These are phyloP conservation scores for Mycena crocata DNA, from an alignment of 768 basidiomycete species.

Conservation along the genomic window DNA sequence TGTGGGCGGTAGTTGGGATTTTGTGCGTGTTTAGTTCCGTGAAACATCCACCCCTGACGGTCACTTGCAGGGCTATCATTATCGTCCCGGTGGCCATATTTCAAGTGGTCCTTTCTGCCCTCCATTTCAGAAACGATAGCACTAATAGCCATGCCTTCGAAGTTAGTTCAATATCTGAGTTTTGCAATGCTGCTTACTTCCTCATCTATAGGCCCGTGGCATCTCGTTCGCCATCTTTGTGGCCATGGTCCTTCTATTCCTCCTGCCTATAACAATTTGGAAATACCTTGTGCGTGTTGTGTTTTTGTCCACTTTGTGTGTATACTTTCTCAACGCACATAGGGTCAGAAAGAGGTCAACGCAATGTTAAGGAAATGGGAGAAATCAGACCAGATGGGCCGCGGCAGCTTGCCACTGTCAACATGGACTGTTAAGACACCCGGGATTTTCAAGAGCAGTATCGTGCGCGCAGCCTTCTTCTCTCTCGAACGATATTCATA, in stretches of 20 bases:
- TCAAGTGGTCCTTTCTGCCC: conserved; percentile 43
- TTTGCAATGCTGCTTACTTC: background rate
- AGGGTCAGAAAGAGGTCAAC: conserved; percentile 58
- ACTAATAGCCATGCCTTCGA: conserved; percentile 22
- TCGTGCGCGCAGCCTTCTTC: conserved; percentile 43
- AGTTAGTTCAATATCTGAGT: conserved; percentile 22
- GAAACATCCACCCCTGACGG: background rate
- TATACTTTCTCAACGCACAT: background rate
- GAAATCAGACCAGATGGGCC: conserved; percentile 45
- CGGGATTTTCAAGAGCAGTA: conserved; percentile 48
- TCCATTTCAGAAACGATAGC: conserved; percentile 38
- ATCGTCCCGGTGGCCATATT: conserved; percentile 54
- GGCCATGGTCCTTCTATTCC: conserved; percentile 51
- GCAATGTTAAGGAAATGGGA: conserved; percentile 54
- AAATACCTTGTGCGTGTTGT: conserved; percentile 53
- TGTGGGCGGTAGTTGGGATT: conserved; percentile 52
- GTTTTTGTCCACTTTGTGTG: background rate
- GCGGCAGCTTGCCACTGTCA: conserved; percentile 44
- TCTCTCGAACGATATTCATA: background rate
- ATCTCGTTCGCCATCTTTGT: conserved; percentile 51
- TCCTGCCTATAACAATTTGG: conserved; percentile 58
- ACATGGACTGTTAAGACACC: conserved; percentile 57
- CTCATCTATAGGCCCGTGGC: conserved; percentile 45
- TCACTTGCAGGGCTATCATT: conserved; percentile 48
- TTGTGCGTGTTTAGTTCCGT: conserved; percentile 45